These are phyloP conservation scores for Aureobasidium leucospermi DNA, from an alignment of 2,329 filamentous ascomycete species.

Conservation along the genomic window DNA sequence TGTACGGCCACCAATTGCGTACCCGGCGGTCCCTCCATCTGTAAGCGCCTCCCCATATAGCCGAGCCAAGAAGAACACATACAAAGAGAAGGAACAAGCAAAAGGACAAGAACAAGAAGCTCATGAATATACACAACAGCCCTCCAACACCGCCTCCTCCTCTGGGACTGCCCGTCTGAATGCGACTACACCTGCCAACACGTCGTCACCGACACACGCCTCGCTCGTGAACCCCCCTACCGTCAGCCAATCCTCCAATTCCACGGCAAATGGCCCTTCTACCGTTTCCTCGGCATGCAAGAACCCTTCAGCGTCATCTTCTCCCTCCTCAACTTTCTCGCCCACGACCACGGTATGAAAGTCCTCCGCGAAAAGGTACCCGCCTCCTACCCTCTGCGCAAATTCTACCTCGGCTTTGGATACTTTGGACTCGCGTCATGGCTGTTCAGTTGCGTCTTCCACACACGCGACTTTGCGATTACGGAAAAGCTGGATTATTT, in stretches of 20 bases:
- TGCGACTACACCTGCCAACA: conserved; percentile 98
- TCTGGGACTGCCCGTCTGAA: conserved; percentile 89
- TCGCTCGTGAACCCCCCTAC: conserved; percentile 57
- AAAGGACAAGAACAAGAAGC: neutral
- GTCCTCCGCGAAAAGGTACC: conserved; percentile 66
- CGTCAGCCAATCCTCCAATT: conserved; percentile 72
- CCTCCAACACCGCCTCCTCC: conserved; percentile 72
- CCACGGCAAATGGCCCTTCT: conserved; percentile 98
- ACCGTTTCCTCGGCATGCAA: conserved; percentile 83
- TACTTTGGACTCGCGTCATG: conserved; percentile 77
- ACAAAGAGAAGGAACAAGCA: conserved; percentile 3
- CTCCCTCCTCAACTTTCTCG: conserved; percentile 82
- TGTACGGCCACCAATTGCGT: conserved; percentile 77
- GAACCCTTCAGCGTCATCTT: conserved; percentile 92
- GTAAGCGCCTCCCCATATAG: conserved; percentile 45
- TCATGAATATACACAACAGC: conserved; percentile 46
- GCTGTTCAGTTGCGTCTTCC: conserved; percentile 85
- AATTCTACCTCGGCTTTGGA: conserved; percentile 74
- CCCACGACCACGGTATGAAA: conserved; percentile 70
- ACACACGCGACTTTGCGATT: conserved; percentile 73
- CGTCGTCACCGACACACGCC: conserved; percentile 68
- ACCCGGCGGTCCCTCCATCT: conserved; percentile 57
- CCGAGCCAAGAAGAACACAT: conserved; percentile 3
- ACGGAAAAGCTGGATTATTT: conserved; percentile 98
- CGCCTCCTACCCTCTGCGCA: conserved; percentile 62